Conservation (phyloP, 768 basidiomycete genomes). For the Boletellus emodensis region DNA sequence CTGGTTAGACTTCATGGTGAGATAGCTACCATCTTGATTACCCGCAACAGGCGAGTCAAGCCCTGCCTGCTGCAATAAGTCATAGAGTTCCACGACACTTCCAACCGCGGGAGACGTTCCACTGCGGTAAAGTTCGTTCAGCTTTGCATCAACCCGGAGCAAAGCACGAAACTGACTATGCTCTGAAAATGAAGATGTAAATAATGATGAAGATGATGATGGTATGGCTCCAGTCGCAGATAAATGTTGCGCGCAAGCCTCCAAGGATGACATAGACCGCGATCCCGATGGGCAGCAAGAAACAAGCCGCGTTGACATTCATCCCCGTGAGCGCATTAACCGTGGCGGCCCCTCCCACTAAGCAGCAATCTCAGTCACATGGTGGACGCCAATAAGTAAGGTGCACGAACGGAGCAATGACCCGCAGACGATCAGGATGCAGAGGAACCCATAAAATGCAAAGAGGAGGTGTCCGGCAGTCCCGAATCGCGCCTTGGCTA, state of each 20-base stretch:
- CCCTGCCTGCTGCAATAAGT: conserved; percentile 45
- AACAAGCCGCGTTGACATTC: conserved; percentile 42
- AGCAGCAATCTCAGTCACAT: background rate
- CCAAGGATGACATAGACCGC: conserved; percentile 42
- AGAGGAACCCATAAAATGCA: conserved; percentile 49
- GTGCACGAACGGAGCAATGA: conserved; percentile 41
- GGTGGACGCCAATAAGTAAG: background rate
- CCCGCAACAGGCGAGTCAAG: conserved; percentile 44
- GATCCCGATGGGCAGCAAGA: conserved; percentile 43
- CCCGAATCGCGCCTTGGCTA: conserved; percentile 48
- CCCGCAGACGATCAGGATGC: conserved; percentile 48
- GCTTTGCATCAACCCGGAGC: background rate
- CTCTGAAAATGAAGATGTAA: conserved; percentile 33
- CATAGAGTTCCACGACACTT: conserved; percentile 40
- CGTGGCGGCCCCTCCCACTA: conserved; percentile 44
- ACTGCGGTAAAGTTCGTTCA: conserved; percentile 14
- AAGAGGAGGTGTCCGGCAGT: conserved; percentile 46
- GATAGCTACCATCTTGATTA: conserved; percentile 48
- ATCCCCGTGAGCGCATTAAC: conserved; percentile 45
- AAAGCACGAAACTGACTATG: conserved; percentile 24
- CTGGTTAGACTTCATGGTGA: conserved; percentile 53
- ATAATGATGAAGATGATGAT: conserved; percentile 42
- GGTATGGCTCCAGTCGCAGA: conserved; percentile 44
- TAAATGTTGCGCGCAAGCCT: conserved; percentile 43
- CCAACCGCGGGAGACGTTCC: conserved; percentile 37